Evolutionary conservation across 2,329 filamentous ascomycete species (phyloP).

Genomic region (Cercospora zeae-maydis): DNA sequence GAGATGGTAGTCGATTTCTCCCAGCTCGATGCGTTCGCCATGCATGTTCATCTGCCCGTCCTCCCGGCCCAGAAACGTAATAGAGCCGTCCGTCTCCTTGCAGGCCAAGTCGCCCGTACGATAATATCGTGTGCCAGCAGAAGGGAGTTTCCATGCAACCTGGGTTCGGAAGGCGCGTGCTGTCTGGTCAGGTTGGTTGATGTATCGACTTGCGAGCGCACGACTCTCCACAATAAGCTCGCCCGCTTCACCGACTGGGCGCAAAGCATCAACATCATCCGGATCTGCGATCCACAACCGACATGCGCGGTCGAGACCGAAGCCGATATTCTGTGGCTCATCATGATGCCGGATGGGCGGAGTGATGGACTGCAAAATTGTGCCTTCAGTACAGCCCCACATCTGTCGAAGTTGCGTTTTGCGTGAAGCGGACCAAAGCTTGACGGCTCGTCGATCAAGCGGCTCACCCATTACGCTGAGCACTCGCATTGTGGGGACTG

Average conservation of each 20-base stretch:
- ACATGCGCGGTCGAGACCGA: not conserved
- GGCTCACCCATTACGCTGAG: not conserved
- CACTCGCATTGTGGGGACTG: not conserved
- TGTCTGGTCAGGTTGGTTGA: not conserved
- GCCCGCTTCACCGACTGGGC: not conserved
- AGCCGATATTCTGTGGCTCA: not conserved
- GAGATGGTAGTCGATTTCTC: constrained; percentile 64
- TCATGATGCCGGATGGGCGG: not conserved
- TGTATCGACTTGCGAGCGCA: not conserved
- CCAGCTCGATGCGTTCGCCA: constrained; percentile 71
- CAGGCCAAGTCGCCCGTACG: not conserved
- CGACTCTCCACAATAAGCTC: not conserved
- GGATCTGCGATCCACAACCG: not conserved
- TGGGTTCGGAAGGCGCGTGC: not conserved
- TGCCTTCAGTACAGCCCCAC: not conserved
- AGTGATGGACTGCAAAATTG: not conserved
- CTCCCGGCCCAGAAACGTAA: constrained; percentile 57
- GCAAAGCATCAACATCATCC: not conserved
- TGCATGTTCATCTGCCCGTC: constrained; percentile 76
- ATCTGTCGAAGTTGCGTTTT: not conserved
- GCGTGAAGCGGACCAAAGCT: not conserved
- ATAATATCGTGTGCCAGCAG: not conserved
- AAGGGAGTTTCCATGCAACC: not conserved
- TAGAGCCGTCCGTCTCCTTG: not conserved
- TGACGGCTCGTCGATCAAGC: not conserved